Conservation (phyloP, 345 rosid genomes). For the Melaleuca quinquenervia region DNA sequence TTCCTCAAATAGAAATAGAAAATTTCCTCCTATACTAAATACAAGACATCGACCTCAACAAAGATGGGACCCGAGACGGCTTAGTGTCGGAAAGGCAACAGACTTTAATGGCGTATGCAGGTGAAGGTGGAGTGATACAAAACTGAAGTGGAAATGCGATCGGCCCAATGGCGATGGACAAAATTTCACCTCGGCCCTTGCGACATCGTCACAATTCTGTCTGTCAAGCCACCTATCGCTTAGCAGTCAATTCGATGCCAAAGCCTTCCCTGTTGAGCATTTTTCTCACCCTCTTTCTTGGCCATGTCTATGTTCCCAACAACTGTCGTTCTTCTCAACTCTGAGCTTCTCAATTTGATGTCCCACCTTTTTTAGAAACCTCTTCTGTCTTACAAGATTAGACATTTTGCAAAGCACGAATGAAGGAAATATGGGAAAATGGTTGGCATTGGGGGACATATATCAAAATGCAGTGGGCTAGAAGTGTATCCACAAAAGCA, state of each 20-base stretch:
- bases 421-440: neutral
- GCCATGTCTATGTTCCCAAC: neutral
- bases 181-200: neutral
- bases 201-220: neutral
- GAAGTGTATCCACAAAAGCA: neutral
- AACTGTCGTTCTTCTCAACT: neutral
- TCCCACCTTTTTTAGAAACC: neutral
- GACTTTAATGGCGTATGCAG: neutral
- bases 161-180: neutral
- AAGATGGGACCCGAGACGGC: neutral
- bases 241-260: neutral
- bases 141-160: neutral
- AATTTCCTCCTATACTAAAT: too few relatives aligned
- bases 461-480: neutral
- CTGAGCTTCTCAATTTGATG: neutral
- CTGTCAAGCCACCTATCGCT: neutral
- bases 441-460: neutral
- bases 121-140: neutral
- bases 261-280: neutral
- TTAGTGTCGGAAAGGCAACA: neutral
- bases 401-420: neutral
- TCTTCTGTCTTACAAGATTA: neutral
- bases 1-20: too few relatives aligned
- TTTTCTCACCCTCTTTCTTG: neutral
- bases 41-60: too few relatives aligned